Evolutionary conservation across 2,329 filamentous ascomycete genomes (phyloP), one percentile per base, ranked within the genome.

Genomic region (Aspergillus quadrilineatus): DNA sequence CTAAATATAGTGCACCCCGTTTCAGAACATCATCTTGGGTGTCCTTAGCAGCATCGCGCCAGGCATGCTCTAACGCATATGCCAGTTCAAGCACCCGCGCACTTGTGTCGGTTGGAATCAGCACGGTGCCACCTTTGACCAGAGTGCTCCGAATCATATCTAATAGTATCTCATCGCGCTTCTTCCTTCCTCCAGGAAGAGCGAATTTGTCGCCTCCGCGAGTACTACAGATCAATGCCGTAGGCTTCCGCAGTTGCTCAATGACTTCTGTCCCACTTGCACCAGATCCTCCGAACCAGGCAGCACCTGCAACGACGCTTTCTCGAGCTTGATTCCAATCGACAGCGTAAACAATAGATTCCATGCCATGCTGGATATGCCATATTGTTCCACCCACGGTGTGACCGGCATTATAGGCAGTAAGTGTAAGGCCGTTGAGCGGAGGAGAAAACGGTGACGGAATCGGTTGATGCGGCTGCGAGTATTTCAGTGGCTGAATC

Each of bases 321-420:
- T 99, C 94, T 64, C 91, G 86, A n/a, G 89, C 91, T 75, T 97
- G 92, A 66, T 97, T 97, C 94, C 94, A 99, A 69, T 97, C 93
- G 15, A 97, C 90, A 0, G 94, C 93, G 67, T 99, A 97, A 1
- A 99, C 92, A 42, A 99, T 93, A 0, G 92, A 97, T 73, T 99
- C 94, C 69, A 97, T 83, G 0, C 92, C 92, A 77, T 97, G 92
- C 68, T 97, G 93, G 62, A 99, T 92, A 68, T 97, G 93, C 94
- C 94, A 99, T 78, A 99, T 96, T 26, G 94, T 97, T 55, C 94
- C 94, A 72, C 94, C 94, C 0, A 97, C 83, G 0, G 93, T 97
- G 71, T 97, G 93, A 61, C 94, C 94, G 6, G 94, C 92, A 75
- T 95, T 96, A 77, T 97, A 97, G 0, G 94, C 94, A 0, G 94